These are phyloP conservation scores for Trifolium fragiferum DNA, from an alignment of 306 rosid species.

Conservation along the genomic window DNA sequence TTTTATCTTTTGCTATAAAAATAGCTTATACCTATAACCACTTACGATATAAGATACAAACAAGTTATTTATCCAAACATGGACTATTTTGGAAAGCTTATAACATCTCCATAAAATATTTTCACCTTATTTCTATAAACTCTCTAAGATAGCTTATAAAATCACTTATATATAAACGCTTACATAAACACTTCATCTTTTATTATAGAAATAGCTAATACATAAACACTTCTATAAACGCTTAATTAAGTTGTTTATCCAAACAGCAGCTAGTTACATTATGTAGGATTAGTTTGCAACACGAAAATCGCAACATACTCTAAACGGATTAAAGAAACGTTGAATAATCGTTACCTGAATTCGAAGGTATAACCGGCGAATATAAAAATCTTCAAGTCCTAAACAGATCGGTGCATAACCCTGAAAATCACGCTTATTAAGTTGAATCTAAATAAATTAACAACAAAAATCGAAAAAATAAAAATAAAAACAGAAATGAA, in stretches of 20 bases:
- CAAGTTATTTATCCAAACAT: not conserved
- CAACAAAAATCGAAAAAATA: not conserved
- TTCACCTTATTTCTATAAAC: not conserved
- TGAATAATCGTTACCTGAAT: slow-evolving; percentile 61
- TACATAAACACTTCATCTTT: not conserved
- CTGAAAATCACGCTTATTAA: slow-evolving; percentile 31
- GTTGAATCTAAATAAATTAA: not conserved
- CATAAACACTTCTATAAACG: not conserved
- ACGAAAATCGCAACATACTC: not conserved
- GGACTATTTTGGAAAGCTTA: too few species aligned
- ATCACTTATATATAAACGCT: not conserved
- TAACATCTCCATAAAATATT: too few species aligned
- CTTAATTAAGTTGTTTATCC: not conserved
- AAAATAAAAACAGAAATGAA: not conserved
- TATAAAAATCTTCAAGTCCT: slow-evolving; percentile 90
- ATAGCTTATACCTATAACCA: too few species aligned
- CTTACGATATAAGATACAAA: too few species aligned
- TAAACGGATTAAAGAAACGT: not conserved
- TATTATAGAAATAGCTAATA: not conserved
- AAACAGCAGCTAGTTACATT: not conserved
- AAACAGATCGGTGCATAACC: slow-evolving; percentile 94
- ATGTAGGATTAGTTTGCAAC: not conserved
- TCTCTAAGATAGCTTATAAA: not conserved
- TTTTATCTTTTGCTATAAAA: too few species aligned
- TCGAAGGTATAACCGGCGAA: slow-evolving; percentile 82